phyloP scores from a whole-genome alignment of 2,329 filamentous ascomycete species.

The Penicillium sp. region DNA sequence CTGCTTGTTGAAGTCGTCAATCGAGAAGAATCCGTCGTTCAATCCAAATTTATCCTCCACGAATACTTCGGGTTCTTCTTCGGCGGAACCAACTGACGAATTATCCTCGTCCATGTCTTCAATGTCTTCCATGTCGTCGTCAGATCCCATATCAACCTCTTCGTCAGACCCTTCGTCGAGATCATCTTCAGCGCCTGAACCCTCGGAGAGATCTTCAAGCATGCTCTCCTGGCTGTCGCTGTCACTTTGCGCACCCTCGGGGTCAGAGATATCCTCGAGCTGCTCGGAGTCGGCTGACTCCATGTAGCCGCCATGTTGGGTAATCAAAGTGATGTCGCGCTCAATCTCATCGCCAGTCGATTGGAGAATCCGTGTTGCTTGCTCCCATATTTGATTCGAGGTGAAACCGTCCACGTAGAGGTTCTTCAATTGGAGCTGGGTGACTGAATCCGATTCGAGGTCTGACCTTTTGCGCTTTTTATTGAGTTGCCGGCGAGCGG shows the following conservation, averaged over 20 bases:
- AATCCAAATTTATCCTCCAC: conserved; percentile 70
- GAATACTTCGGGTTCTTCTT: conserved; percentile 46
- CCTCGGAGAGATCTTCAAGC: conserved; percentile 11
- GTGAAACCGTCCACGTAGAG: conserved; percentile 81
- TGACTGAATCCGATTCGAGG: conserved; percentile 38
- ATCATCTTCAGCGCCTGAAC: conserved; percentile 11
- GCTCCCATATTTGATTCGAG: conserved; percentile 85
- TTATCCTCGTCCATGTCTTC: conserved; percentile 7
- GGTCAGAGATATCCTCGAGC: conserved; percentile 7
- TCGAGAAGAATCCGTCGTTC: conserved; percentile 96
- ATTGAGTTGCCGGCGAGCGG: conserved; percentile 55
- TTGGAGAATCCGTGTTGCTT: conserved; percentile 73
- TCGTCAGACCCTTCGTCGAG: conserved; percentile 11
- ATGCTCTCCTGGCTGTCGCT: conserved; percentile 11
- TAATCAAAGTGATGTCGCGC: conserved; percentile 36
- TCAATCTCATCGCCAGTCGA: conserved; percentile 51
- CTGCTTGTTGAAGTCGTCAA: conserved; percentile 93
- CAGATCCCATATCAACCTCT: conserved; percentile 5
- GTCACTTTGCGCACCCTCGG: conserved; percentile 13
- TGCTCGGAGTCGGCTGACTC: conserved; percentile 8
- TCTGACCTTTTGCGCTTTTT: conserved; percentile 68
- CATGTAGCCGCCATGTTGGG: conserved; percentile 15
- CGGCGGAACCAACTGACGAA: conserved; percentile 15
- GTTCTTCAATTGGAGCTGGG: conserved; percentile 66
- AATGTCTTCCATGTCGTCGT: conserved; percentile 6